A percentile compares a stretch with the other conserved stretches of the same genome.
These are phyloP conservation scores for Pleurotus tuber-regium DNA, from an alignment of 768 basidiomycete genomes.

Conservation along the genomic window DNA sequence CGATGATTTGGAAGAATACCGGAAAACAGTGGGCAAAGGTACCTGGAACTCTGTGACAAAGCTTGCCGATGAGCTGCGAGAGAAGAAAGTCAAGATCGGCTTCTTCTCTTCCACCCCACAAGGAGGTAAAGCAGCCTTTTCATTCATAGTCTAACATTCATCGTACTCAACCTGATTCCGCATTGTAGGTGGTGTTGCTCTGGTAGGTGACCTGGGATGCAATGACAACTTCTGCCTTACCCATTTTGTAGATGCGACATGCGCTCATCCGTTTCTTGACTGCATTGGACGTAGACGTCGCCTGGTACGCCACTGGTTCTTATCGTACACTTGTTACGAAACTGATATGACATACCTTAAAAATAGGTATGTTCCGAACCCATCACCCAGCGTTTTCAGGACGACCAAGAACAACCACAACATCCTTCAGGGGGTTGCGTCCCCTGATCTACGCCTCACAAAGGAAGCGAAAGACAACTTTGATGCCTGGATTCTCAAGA, in stretches of 20 bases:
- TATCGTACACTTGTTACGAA: neutral
- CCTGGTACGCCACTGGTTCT: conserved; percentile 60
- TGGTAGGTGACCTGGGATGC: conserved; percentile 59
- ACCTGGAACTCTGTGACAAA: conserved; percentile 84
- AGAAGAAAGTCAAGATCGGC: conserved; percentile 85
- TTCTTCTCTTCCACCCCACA: conserved; percentile 97
- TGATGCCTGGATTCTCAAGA: conserved; percentile 87
- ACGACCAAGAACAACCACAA: conserved; percentile 96
- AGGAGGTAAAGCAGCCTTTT: conserved; percentile 56
- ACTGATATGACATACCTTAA: neutral
- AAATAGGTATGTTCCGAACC: conserved; percentile 82
- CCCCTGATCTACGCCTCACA: conserved; percentile 73
- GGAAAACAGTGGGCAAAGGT: conserved; percentile 63
- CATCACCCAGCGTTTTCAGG: conserved; percentile 86
- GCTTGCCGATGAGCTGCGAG: conserved; percentile 80
- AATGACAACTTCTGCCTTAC: no score
- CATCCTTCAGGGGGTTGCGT: conserved; percentile 90
- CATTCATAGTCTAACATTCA: conserved; percentile 12
- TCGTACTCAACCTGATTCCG: conserved; percentile 13
- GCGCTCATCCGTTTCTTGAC: conserved; percentile 85
- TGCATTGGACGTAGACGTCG: conserved; percentile 74
- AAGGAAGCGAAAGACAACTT: conserved; percentile 77
- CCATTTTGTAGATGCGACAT: conserved; percentile 85
- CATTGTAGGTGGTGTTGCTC: conserved; percentile 81
- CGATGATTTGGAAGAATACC: conserved; percentile 78